Conservation (phyloP, 1,284 basidiomycete species). For the Ceratobasidium sp. region DNA sequence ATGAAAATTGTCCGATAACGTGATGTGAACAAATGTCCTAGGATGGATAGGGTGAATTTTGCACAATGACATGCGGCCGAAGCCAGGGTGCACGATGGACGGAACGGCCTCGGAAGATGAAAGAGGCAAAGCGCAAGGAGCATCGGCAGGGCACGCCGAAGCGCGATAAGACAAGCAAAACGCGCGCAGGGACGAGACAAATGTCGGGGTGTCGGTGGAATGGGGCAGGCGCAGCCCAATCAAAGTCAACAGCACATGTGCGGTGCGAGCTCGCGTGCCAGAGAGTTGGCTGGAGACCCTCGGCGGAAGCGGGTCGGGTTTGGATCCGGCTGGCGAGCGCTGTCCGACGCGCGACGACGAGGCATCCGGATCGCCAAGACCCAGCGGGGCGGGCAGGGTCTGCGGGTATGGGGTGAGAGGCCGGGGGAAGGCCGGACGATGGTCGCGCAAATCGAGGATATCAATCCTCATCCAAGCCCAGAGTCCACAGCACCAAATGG, state of each 20-base stretch:
- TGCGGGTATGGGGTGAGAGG: conserved; percentile 35
- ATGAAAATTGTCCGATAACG: not conserved
- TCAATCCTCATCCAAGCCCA: conserved; percentile 3
- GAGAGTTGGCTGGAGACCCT: conserved; percentile 20
- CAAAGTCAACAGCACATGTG: conserved; percentile 38
- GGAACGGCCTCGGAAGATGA: conserved; percentile 6
- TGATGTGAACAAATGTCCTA: not conserved
- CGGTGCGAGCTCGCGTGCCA: conserved; percentile 31
- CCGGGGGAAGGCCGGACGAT: not conserved
- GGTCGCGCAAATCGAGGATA: not conserved
- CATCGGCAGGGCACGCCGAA: conserved; percentile 14
- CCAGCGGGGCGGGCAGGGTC: conserved; percentile 15
- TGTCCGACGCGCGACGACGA: not conserved
- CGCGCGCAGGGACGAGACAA: conserved; percentile 2
- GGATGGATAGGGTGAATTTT: too few relatives aligned
- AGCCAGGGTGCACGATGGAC: not conserved
- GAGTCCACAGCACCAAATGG: conserved; percentile 20
- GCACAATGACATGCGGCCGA: not conserved
- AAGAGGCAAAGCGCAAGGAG: not conserved
- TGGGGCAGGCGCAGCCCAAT: conserved; percentile 6
- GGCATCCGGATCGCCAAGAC: conserved; percentile 3
- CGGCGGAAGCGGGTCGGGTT: not conserved
- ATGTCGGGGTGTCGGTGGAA: conserved; percentile 16
- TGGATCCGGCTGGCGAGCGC: conserved; percentile 5
- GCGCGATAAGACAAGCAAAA: conserved; percentile 22